These are phyloP conservation scores for Waltiozyma sp. DNA, from an alignment of 1,139 yeast genomes.

Conservation along the genomic window DNA sequence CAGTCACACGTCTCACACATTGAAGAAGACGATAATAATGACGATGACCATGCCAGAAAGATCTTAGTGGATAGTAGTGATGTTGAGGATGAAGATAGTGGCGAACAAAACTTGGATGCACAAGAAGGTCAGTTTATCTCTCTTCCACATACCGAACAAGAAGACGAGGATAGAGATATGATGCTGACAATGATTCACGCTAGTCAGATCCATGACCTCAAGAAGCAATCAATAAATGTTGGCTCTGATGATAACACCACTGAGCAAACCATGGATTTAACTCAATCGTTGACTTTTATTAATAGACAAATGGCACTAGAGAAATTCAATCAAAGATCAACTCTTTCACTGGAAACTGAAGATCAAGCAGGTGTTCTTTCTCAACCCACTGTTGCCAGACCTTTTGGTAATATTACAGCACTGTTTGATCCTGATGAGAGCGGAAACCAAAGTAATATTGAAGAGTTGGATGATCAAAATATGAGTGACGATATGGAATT, in stretches of 20 bases:
- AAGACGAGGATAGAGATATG: background rate
- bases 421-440: background rate
- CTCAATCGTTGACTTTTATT: background rate
- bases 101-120: slow-evolving; percentile 3
- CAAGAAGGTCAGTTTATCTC: no score
- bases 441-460: background rate
- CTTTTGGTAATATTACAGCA: background rate
- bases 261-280: background rate
- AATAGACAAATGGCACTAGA: background rate
- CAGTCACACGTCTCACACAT: no score
- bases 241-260: background rate
- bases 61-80: slow-evolving; percentile 15
- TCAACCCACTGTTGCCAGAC: background rate
- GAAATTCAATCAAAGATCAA: background rate
- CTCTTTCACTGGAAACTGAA: background rate
- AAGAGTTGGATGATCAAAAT: background rate
- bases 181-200: background rate
- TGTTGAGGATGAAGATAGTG: slow-evolving; percentile 18
- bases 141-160: background rate
- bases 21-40: background rate
- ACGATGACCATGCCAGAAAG: slow-evolving; percentile 10
- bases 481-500: background rate
- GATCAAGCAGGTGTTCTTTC: background rate
- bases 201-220: background rate
- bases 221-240: no score